Base-by-base conservation (phyloP, 1,284 basidiomycete species). In the Austroboletus olivaceoglutinosus region DNA sequence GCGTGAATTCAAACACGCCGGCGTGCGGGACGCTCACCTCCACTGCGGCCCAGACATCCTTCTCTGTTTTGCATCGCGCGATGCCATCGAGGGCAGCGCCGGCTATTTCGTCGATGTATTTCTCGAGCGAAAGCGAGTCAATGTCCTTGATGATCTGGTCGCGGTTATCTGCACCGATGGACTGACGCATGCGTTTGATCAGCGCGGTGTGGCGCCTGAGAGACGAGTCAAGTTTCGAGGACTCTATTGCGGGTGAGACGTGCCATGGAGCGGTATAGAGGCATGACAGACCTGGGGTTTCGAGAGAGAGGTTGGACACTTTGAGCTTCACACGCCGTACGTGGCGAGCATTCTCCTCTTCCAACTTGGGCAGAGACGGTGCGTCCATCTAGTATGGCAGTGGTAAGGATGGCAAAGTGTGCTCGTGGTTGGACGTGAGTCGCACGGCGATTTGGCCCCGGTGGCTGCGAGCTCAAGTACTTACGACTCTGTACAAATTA, bases 101-200 rank as follows among this genome's bases (percentile, higher is more conserved):
- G 1, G 91, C 88, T 54, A 98, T 87, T 72, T 99, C 97, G 61
- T 98, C 95, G 47, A 96, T 78, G 67, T 99, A 98, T 70, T 98
- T 99, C 72, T 93, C 93, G 43, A 99, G 77, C 5, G 92, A 88
- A 42, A 99, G 79, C 0, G 85, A 79, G 53, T 91, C 86, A 55
- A 97, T 85, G 63, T 99, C 97, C 70, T 95, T 96, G 63, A 95
- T 73, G 52, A 97, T 83, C 60, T 89, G 85, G 57, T 93, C 91
- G 46, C 83, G 83, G 64, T 90, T 85, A 56, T 93, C 91, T 27
- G 76, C 65, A 44, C 88, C 86, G 61, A 94, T 76, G 30, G 89
- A 90, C 64, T 85, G 89, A 34, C 86, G 81, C 62, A 96, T 86
- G 33, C 90, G 85, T 70, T 95, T 98, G 58, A 97, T 91, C 56